These are phyloP conservation scores for Hemisphaericaspora xylanilytica DNA, from an alignment of 1,139 yeast species.

Conservation along the genomic window DNA sequence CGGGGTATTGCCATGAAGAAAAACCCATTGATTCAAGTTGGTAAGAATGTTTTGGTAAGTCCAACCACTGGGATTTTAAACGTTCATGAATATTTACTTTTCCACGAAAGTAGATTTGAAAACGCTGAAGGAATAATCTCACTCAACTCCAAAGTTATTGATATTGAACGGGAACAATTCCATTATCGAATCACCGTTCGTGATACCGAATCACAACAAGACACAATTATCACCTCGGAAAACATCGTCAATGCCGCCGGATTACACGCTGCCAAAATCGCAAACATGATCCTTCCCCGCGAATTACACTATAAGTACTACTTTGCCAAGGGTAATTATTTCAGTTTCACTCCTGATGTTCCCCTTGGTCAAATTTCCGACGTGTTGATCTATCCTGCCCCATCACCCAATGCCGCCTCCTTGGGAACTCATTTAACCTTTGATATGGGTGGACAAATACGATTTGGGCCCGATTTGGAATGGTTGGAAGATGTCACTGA, in stretches of 20 bases:
- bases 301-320: slow-evolving; percentile 55
- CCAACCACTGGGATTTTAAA: slow-evolving; percentile 85
- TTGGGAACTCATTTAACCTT: slow-evolving; percentile 86
- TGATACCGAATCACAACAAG: slow-evolving; percentile 33
- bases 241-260: slow-evolving; percentile 78
- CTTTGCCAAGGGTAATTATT: slow-evolving; percentile 86
- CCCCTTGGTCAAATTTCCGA: slow-evolving; percentile 38
- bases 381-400: slow-evolving; percentile 73
- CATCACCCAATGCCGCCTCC: slow-evolving; percentile 67
- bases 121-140: slow-evolving; percentile 65
- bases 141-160: slow-evolving; percentile 55
- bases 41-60: slow-evolving; percentile 63
- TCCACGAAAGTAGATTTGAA: slow-evolving; percentile 51
- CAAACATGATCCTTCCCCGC: slow-evolving; percentile 68
- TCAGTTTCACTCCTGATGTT: slow-evolving; percentile 46
- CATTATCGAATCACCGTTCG: slow-evolving; percentile 29
- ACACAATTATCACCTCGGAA: slow-evolving; percentile 45
- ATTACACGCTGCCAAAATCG: slow-evolving; percentile 62
- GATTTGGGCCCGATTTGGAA: slow-evolving; percentile 88
- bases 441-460: slow-evolving; percentile 75
- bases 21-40: slow-evolving; percentile 69
- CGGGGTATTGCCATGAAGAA: slow-evolving; percentile 37
- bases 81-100: slow-evolving; percentile 72
- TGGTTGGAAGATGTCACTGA: slow-evolving; percentile 52
- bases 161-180: slow-evolving; percentile 28